A percentile compares a stretch with the other conserved stretches of the same genome.
These are phyloP conservation scores for Boletus rufocinnamomeus DNA, from an alignment of 768 basidiomycete genomes.

Conservation along the genomic window DNA sequence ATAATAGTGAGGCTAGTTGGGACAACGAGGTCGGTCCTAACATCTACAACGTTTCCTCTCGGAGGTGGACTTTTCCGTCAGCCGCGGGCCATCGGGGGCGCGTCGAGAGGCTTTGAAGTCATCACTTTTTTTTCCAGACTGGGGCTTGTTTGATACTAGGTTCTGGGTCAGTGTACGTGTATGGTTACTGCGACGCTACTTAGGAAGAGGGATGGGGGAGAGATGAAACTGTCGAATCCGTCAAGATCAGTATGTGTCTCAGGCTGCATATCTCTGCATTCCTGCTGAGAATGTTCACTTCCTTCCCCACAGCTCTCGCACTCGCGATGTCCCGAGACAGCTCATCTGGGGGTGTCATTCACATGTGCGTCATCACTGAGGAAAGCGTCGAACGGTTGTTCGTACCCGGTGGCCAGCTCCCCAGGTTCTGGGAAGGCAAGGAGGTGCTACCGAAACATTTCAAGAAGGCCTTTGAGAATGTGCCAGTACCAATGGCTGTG, in stretches of 20 bases:
- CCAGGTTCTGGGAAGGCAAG: slow-evolving; percentile 86
- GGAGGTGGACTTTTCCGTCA: slow-evolving; percentile 97
- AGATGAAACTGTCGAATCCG: slow-evolving; percentile 91
- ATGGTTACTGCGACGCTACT: slow-evolving; percentile 99
- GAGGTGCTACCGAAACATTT: slow-evolving; percentile 57
- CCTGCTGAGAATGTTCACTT: slow-evolving; percentile 5
- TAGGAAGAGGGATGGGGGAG: slow-evolving; percentile 89
- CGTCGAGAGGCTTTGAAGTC: slow-evolving; percentile 21
- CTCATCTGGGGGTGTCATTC: slow-evolving; percentile 95
- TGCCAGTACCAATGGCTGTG: slow-evolving; percentile 46
- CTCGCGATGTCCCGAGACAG: slow-evolving; percentile 98
- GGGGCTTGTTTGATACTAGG: slow-evolving; percentile 44
- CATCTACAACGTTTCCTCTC: slow-evolving; percentile 95
- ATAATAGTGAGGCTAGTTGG: slow-evolving; percentile 99
- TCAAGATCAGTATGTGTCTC: slow-evolving; percentile 91
- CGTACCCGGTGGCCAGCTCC: slow-evolving; percentile 86
- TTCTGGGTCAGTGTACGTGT: slow-evolving; percentile 96
- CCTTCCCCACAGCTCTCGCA: slow-evolving; percentile 63
- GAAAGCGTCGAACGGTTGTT: slow-evolving; percentile 91
- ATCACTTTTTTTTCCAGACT: background rate
- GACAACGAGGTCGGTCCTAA: slow-evolving; percentile 88
- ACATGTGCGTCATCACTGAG: slow-evolving; percentile 96
- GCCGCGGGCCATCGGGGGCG: slow-evolving; percentile 98
- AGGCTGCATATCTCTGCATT: background rate
- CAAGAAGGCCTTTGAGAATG: slow-evolving; percentile 23